phyloP scores from a whole-genome alignment of 768 basidiomycete genomes.

The Lepiota venenata region DNA sequence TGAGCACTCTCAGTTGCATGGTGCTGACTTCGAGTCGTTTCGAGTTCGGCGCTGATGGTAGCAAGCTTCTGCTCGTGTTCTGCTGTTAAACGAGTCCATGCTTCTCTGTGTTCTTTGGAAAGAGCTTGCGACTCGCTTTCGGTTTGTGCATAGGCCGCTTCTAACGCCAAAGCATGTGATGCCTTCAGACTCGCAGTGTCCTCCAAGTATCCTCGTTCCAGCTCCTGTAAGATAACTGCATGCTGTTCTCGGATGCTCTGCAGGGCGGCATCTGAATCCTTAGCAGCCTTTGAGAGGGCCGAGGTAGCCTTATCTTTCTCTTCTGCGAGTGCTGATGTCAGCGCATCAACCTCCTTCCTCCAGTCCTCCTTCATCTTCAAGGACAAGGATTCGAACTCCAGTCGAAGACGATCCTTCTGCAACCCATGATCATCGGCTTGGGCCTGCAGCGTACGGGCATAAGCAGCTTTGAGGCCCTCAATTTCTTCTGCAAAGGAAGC shows the following conservation, averaged over 20 bases:
- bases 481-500: conserved; percentile 60
- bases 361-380: conserved; percentile 54
- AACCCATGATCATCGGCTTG: conserved; percentile 61
- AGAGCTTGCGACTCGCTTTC: conserved; percentile 28
- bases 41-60: conserved; percentile 35
- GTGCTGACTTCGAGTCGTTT: conserved; percentile 32
- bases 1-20: conserved; percentile 32
- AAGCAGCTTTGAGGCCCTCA: conserved; percentile 62
- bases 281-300: conserved; percentile 9
- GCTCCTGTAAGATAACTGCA: conserved; percentile 45
- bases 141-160: conserved; percentile 21
- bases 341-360: conserved; percentile 44
- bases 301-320: conserved; percentile 42
- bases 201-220: conserved; percentile 54
- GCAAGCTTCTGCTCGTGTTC: conserved; percentile 48
- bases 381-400: conserved; percentile 53
- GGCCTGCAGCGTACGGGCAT: conserved; percentile 45
- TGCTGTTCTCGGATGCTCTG: conserved; percentile 50
- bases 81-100: conserved; percentile 33
- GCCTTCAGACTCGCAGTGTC: conserved; percentile 48
- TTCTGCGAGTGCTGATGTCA: conserved; percentile 39
- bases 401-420: conserved; percentile 56
- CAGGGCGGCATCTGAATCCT: conserved; percentile 16
- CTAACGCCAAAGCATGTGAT: conserved; percentile 41
- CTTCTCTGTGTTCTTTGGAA: conserved; percentile 38